Conservation (phyloP, 31 red algal genomes). For the Porphyra umbilicalis region DNA sequence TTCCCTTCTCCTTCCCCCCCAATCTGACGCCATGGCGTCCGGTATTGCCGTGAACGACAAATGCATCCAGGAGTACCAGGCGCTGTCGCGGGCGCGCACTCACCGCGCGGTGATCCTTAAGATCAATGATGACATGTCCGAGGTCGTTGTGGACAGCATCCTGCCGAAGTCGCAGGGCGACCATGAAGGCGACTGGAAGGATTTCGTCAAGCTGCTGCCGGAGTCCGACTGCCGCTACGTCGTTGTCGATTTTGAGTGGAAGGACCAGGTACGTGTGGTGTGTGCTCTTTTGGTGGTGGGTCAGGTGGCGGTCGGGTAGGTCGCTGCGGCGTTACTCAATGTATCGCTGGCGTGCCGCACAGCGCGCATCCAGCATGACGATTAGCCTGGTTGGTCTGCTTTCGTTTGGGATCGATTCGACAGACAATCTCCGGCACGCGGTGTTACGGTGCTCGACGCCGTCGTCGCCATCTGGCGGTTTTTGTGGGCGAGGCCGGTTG, state of each 20-base stretch:
- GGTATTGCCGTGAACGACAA: slow-evolving; percentile 72
- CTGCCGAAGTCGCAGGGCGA: slow-evolving; percentile 23
- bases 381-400: too few relatives aligned
- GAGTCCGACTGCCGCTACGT: slow-evolving; percentile 87
- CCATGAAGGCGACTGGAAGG: slow-evolving; percentile 56
- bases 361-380: too few relatives aligned
- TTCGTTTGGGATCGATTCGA: too few relatives aligned
- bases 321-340: too few relatives aligned
- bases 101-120: slow-evolving; percentile 76
- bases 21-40: slow-evolving; percentile 69
- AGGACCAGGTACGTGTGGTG: slow-evolving; percentile 14
- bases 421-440: too few relatives aligned
- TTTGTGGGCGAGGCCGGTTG: too few relatives aligned
- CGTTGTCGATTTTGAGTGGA: slow-evolving; percentile 77
- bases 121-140: slow-evolving; percentile 64
- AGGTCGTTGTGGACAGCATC: slow-evolving; percentile 60
- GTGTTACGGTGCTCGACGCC: too few relatives aligned
- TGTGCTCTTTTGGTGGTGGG: too few relatives aligned
- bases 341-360: too few relatives aligned
- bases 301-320: too few relatives aligned
- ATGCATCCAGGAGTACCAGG: slow-evolving; percentile 39
- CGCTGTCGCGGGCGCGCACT: slow-evolving; percentile 46
- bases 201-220: slow-evolving; percentile 43
- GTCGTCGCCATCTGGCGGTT: too few relatives aligned
- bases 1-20: too few relatives aligned